A percentile compares a stretch with the other conserved stretches of the same genome.
Conservation (phyloP, 1,284 basidiomycete species). For the Puccinia triticina region DNA sequence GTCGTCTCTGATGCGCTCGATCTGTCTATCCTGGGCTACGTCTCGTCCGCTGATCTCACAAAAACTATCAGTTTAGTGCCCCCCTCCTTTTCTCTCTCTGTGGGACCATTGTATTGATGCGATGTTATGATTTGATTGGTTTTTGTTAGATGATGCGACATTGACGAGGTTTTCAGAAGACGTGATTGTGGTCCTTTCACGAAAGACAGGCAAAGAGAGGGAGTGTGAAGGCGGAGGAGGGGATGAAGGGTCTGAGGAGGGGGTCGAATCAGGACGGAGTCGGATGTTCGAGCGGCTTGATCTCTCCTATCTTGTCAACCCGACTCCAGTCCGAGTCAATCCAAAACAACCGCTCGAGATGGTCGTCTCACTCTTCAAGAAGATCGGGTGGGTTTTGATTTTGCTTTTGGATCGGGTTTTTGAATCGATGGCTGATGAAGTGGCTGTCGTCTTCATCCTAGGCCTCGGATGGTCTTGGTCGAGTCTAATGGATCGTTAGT, state of each 20-base stretch:
- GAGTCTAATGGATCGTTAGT: constrained; percentile 78
- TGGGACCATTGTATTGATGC: background rate
- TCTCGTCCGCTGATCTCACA: constrained; percentile 79
- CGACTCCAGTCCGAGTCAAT: constrained; percentile 85
- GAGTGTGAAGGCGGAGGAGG: background rate
- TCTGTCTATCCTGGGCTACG: constrained; percentile 78
- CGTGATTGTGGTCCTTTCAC: constrained; percentile 18
- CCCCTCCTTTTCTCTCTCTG: background rate
- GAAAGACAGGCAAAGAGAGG: background rate
- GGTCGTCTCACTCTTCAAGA: constrained; percentile 91
- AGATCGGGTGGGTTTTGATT: constrained; percentile 76
- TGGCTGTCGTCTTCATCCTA: constrained; percentile 59
- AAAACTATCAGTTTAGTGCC: constrained; percentile 73
- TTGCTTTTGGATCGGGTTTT: background rate
- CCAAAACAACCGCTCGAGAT: constrained; percentile 91
- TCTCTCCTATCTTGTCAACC: constrained; percentile 39
- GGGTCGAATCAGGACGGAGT: background rate
- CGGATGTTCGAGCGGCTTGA: constrained; percentile 32
- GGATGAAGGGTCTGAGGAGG: background rate
- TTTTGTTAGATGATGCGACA: constrained; percentile 15
- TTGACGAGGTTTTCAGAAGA: constrained; percentile 29
- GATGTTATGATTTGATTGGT: background rate
- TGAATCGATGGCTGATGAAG: background rate
- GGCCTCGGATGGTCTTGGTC: constrained; percentile 90
- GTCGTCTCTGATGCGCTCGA: constrained; percentile 68